Evolutionary conservation across 2,329 filamentous ascomycete genomes (phyloP), one percentile per base, ranked within the genome.

Genomic region (Pseudogymnoascus sp.): DNA sequence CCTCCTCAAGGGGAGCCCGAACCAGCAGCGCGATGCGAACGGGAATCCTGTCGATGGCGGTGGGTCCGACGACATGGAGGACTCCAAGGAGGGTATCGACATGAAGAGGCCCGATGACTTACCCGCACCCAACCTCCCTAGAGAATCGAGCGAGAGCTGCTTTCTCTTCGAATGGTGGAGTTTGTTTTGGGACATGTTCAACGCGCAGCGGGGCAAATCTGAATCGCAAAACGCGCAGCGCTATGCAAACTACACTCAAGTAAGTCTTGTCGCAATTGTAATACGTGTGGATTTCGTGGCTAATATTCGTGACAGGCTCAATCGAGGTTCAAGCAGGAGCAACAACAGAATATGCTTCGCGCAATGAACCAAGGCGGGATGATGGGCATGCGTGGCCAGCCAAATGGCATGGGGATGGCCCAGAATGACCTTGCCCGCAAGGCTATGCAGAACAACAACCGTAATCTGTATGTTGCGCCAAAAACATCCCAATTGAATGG

Each of bases 111-210:
- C 90, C 0, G 84, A 87, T 62, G 92, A 96, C 71, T 81, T 97
- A 39, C 93, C 93, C 4, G 81, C 84, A 5, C 87, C 91, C 10
- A 86, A 85, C 65, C 79, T 91, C 5, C 85, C 87, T 10, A 82
- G 80, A 72, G 82, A 83, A 58, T 80, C 80, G 64, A 82, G 82
- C 61, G 88, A 88, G 69, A 89, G 84, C 65, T 90, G 90, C 27
- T 97, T 99, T 71, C 80, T 99, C n/a, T 88, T 91, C 68, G 94
- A 97, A 71, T 99, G 94, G 94, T 99, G 95, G 79, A 90, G 87
- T 71, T 83, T 97, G 60, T 99, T 99, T 75, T 97, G 92, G 92
- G 94, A 99, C 71, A 91, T 97, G 69, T 95, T 89, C 75, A 86
- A 86, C 71, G 90, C 91, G 62, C 89, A 93, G 72, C 88, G 90